Evolutionary conservation across 495 filamentous ascomycete species (phyloP).

Genomic region (Aspergillus avenaceus): DNA sequence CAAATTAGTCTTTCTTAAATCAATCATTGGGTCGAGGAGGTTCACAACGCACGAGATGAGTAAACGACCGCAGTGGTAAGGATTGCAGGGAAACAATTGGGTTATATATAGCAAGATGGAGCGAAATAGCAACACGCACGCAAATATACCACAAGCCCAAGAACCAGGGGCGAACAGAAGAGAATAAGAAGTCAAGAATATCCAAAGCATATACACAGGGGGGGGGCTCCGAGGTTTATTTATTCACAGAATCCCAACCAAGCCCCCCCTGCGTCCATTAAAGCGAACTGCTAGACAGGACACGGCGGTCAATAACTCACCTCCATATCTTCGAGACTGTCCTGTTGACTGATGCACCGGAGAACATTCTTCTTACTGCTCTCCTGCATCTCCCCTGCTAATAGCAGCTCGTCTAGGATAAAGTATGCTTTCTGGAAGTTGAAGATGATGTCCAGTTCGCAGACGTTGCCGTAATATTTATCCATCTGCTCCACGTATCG

Average conservation of each 20-base stretch:
- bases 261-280: background rate
- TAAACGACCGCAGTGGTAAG: background rate
- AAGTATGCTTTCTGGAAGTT: slow-evolving; percentile 99
- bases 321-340: slow-evolving; percentile 96
- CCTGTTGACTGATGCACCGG: slow-evolving; percentile 89
- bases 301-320: slow-evolving; percentile 51
- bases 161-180: background rate
- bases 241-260: background rate
- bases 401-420: slow-evolving; percentile 91
- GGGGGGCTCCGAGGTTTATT: too few relatives aligned
- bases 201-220: background rate
- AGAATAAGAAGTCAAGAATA: background rate
- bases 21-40: slow-evolving; percentile 6
- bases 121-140: background rate
- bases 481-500: slow-evolving; percentile 99
- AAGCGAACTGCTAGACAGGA: background rate
- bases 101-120: background rate
- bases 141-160: background rate
- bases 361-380: slow-evolving; percentile 99
- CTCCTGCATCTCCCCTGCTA: slow-evolving; percentile 97
- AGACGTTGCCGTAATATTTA: slow-evolving; percentile 99
- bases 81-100: background rate
- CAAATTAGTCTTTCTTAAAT: slow-evolving; percentile 59
- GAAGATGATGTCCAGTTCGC: slow-evolving; percentile 99
- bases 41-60: background rate